These are phyloP conservation scores for Sugiyamaella xylanicola DNA, from an alignment of 1,139 yeast species.

Conservation along the genomic window DNA sequence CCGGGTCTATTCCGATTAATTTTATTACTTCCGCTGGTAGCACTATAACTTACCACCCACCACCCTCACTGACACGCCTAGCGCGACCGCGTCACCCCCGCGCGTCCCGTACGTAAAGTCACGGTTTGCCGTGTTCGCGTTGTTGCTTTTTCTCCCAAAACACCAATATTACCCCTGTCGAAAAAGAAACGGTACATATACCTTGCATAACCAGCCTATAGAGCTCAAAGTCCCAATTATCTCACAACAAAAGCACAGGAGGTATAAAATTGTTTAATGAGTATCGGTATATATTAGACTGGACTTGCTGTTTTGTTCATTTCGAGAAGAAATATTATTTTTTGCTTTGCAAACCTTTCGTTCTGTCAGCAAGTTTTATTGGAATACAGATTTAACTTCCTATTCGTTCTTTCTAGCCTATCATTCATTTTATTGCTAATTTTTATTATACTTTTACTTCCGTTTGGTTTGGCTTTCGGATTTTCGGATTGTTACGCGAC, in stretches of 20 bases:
- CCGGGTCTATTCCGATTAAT: no score
- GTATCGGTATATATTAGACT: constrained; percentile 10
- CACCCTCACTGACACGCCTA: background rate
- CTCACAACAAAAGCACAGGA: constrained; percentile 3
- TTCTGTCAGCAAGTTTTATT: background rate
- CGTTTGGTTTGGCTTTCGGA: background rate
- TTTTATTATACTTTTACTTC: background rate
- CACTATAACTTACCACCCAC: constrained; percentile 4
- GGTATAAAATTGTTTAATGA: constrained; percentile 3
- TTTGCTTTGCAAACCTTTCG: background rate
- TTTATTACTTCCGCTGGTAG: no score
- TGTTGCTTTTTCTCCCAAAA: background rate
- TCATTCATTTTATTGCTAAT: background rate
- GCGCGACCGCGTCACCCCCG: constrained; percentile 3
- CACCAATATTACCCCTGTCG: constrained; percentile 10
- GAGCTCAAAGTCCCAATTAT: background rate
- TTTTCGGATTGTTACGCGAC: background rate
- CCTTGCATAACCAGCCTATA: background rate
- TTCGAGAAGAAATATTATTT: background rate
- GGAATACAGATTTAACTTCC: background rate
- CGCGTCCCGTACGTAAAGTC: background rate
- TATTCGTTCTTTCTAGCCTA: background rate
- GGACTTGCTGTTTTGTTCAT: background rate
- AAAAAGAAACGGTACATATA: constrained; percentile 7
- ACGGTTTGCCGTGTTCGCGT: constrained; percentile 6